A percentile compares a stretch with the other conserved stretches of the same genome.
phyloP scores from a whole-genome alignment of 805 yeast genomes.

The Sugiyamaella chiloensis region DNA sequence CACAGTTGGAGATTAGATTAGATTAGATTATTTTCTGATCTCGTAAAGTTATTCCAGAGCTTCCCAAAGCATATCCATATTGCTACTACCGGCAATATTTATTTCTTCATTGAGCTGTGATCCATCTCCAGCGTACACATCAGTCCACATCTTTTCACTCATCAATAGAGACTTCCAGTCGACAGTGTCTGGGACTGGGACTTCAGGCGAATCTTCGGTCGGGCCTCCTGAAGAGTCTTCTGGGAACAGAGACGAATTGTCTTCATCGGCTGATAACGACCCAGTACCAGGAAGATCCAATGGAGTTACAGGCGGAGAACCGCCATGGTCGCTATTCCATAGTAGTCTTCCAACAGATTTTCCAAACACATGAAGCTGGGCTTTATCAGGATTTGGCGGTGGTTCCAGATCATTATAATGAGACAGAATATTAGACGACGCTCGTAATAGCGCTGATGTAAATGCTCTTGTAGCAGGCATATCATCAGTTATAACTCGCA shows the following conservation, averaged over 20 bases:
- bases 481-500: not conserved
- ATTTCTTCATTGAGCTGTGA: not conserved
- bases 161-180: constrained; percentile 4
- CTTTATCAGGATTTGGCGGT: not conserved
- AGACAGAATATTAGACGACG: not conserved
- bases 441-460: not conserved
- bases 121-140: not conserved
- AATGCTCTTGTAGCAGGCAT: constrained; percentile 3
- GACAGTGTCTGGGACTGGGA: not conserved
- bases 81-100: not conserved
- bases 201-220: not conserved
- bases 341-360: not conserved
- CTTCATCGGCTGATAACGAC: not conserved
- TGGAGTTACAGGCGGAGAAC: not conserved
- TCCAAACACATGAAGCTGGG: constrained; percentile 1
- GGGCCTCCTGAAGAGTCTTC: not conserved
- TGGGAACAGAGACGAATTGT: not conserved
- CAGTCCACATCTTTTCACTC: constrained; percentile 3
- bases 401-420: not conserved
- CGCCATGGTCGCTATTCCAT: not conserved
- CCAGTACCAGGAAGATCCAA: not conserved
- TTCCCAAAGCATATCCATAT: constrained; percentile 3
- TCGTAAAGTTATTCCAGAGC: no score
- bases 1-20: no score
- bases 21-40: no score